phyloP scores from a whole-genome alignment of 345 rosid species.

The Eucalyptus polybractea region DNA sequence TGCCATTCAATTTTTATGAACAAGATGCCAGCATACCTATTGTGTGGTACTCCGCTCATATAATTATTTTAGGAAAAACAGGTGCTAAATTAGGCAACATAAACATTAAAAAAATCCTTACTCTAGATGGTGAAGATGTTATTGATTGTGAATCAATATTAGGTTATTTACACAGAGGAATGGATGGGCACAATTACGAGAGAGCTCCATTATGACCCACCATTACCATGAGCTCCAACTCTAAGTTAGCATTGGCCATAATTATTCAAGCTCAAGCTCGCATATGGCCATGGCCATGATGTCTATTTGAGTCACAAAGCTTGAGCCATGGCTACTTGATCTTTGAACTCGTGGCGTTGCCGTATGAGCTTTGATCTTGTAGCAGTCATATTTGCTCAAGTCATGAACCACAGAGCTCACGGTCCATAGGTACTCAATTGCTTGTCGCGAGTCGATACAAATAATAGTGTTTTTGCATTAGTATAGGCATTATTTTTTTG shows the following conservation, averaged over 20 bases:
- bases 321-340: not conserved
- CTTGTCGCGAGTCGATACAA: not conserved
- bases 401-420: not conserved
- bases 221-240: not conserved
- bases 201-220: slow-evolving; percentile 16
- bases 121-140: too few relatives aligned
- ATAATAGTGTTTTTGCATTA: not conserved
- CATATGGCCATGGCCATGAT: not conserved
- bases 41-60: too few relatives aligned
- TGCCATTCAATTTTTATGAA: too few relatives aligned
- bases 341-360: not conserved
- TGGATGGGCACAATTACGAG: not conserved
- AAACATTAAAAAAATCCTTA: too few relatives aligned
- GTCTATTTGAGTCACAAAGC: not conserved
- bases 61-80: too few relatives aligned
- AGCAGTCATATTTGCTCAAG: not conserved
- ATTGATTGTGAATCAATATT: too few relatives aligned
- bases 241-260: not conserved
- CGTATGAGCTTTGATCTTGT: not conserved
- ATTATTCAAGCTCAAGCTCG: too few relatives aligned
- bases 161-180: too few relatives aligned
- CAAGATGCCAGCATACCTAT: too few relatives aligned
- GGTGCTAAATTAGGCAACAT: too few relatives aligned
- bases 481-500: too few relatives aligned
- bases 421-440: not conserved